phyloP scores from a whole-genome alignment of 805 yeast genomes.

The Wickerhamomyces chaumierensis region DNA sequence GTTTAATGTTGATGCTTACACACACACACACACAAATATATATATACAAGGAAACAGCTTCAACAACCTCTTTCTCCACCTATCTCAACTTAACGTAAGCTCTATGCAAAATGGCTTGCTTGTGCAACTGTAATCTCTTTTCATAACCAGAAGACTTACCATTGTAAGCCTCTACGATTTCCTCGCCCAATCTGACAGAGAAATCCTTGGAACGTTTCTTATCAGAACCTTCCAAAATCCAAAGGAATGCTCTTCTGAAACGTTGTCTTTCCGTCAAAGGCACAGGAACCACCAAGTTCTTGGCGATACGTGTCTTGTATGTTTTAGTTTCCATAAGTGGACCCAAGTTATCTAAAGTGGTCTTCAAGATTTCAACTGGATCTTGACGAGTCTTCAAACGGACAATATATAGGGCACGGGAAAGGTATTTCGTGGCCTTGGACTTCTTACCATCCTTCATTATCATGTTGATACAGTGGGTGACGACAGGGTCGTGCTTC shows the following conservation, averaged over 20 bases:
- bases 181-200: conserved; percentile 86
- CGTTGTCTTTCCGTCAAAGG: conserved; percentile 80
- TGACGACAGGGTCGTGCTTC: conserved; percentile 57
- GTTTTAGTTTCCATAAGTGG: conserved; percentile 76
- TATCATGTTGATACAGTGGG: conserved; percentile 71
- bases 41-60: too few species aligned
- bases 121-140: conserved; percentile 73
- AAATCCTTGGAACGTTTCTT: conserved; percentile 72
- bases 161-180: conserved; percentile 61
- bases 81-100: conserved; percentile 47
- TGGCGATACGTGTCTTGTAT: conserved; percentile 77
- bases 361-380: conserved; percentile 67
- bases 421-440: conserved; percentile 59
- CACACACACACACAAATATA: too few species aligned
- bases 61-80: not conserved
- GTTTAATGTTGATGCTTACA: too few species aligned
- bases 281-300: conserved; percentile 67
- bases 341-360: conserved; percentile 68
- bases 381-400: conserved; percentile 64
- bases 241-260: conserved; percentile 72
- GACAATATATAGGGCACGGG: conserved; percentile 71
- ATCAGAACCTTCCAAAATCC: conserved; percentile 82
- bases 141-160: conserved; percentile 81
- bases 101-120: conserved; percentile 80
- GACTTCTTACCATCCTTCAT: conserved; percentile 91